These are phyloP conservation scores for Myriosclerotinia scirpicola DNA, from an alignment of 2,329 filamentous ascomycete genomes.

Conservation along the genomic window DNA sequence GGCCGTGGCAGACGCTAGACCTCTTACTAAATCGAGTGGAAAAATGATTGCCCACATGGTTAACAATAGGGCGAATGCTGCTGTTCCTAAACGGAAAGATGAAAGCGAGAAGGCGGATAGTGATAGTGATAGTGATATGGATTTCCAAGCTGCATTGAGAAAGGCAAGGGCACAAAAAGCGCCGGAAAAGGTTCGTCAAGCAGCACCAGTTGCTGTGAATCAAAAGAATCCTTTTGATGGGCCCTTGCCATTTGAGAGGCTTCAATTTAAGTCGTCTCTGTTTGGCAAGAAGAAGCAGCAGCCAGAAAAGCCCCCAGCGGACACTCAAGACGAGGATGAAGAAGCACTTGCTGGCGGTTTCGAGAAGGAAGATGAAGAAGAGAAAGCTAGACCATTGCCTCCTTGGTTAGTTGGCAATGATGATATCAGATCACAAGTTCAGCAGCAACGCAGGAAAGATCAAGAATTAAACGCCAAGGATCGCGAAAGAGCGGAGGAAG, in stretches of 20 bases:
- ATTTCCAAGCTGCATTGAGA: slow-evolving; percentile 73
- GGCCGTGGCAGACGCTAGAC: slow-evolving; percentile 51
- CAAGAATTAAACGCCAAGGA: slow-evolving; percentile 65
- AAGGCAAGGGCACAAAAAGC: slow-evolving; percentile 65
- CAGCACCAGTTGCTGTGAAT: slow-evolving; percentile 48
- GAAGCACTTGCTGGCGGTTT: slow-evolving; percentile 45
- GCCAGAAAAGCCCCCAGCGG: slow-evolving; percentile 29
- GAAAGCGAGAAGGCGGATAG: slow-evolving; percentile 37
- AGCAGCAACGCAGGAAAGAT: slow-evolving; percentile 57
- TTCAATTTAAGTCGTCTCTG: slow-evolving; percentile 66
- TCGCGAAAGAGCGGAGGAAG: slow-evolving; percentile 55
- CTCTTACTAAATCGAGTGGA: slow-evolving; percentile 53
- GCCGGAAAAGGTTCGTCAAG: slow-evolving; percentile 41
- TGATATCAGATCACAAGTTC: slow-evolving; percentile 65
- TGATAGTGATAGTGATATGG: slow-evolving; percentile 64
- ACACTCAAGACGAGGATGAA: slow-evolving; percentile 31
- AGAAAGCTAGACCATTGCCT: slow-evolving; percentile 57
- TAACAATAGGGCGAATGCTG: slow-evolving; percentile 69
- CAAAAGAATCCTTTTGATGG: slow-evolving; percentile 70
- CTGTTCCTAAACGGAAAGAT: slow-evolving; percentile 48
- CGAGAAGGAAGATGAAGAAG: slow-evolving; percentile 39
- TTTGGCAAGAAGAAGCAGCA: slow-evolving; percentile 48
- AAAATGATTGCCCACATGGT: slow-evolving; percentile 71
- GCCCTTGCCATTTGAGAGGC: slow-evolving; percentile 86
- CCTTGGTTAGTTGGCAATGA: slow-evolving; percentile 69